Evolutionary conservation across 2,329 filamentous ascomycete genomes (phyloP).

Genomic region (Myriosclerotinia duriaeana): DNA sequence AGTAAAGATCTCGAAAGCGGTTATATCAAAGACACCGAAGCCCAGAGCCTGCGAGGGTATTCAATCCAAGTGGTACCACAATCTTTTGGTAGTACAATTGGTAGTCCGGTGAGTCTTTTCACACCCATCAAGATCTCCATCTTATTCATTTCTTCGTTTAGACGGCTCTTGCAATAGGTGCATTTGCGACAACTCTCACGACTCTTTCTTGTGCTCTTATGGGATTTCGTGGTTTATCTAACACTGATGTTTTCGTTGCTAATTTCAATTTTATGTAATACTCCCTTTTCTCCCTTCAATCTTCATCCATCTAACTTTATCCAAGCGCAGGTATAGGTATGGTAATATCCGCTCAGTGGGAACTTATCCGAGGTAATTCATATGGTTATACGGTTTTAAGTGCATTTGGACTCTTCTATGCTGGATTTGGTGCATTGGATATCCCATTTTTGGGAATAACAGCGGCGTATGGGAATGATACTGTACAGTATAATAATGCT

Average conservation of each 20-base stretch:
- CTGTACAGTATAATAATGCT: slow-evolving; percentile 3
- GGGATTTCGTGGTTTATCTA: slow-evolving; percentile 54
- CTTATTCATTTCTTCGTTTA: slow-evolving; percentile 25
- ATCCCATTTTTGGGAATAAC: slow-evolving; percentile 49
- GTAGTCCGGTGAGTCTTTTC: neutral
- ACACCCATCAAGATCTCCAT: neutral
- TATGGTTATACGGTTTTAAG: slow-evolving; percentile 55
- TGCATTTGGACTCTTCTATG: slow-evolving; percentile 54
- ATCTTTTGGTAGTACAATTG: slow-evolving; percentile 2
- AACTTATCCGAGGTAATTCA: slow-evolving; percentile 52
- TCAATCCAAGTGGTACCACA: neutral
- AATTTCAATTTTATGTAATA: slow-evolving; percentile 30
- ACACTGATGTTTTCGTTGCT: slow-evolving; percentile 52
- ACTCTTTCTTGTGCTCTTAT: slow-evolving; percentile 55
- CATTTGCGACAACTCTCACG: slow-evolving; percentile 55
- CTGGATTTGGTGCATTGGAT: slow-evolving; percentile 50
- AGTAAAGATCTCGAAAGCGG: neutral
- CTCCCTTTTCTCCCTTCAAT: neutral
- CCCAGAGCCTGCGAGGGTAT: slow-evolving; percentile 1
- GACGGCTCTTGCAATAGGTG: slow-evolving; percentile 52
- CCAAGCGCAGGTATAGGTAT: slow-evolving; percentile 50
- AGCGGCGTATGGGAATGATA: slow-evolving; percentile 22
- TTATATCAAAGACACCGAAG: neutral
- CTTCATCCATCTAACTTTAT: slow-evolving; percentile 32
- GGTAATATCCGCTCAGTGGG: slow-evolving; percentile 56